Evolutionary conservation across 176 grass and related monocot genomes (phyloP), one percentile per base, ranked within the genome.

Genomic region (Eleusine indica): DNA sequence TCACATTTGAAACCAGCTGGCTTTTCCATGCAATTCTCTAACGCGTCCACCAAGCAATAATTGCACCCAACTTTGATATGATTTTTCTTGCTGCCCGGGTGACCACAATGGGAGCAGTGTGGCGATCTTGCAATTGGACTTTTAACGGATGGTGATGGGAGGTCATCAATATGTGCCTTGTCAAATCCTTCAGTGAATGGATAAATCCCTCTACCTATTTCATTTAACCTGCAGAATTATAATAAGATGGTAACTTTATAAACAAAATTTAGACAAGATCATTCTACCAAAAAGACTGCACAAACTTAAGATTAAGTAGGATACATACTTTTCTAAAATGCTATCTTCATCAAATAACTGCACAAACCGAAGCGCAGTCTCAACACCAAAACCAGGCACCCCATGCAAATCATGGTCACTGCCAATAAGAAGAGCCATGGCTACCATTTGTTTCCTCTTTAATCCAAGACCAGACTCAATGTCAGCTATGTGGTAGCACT

Each of bases 391-490:
- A 80, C 96, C 96, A 62, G 85, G 75, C 17, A 99, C 80, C 12
- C 96, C 96, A 77, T 90, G 79, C 68, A 96, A 89, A 82, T 93
- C 89, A 83, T 94, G 83, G 52, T 99, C 96, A 68, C 87, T 94
- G 35, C 96, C 96, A 79, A 92, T 87, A 84, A 96, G 87, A 73
- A 99, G 91, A 40, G 91, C 91, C 87, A 96, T 96, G 58, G 93
- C 87, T 46, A 99, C 90, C 93, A 99, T 89, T 85, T 99, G 89
- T 77, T 94, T 99, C 91, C 96, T 95, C 84, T 90, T 96, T 67
- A 99, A 71, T 63, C 91, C 93, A 53, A 99, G 85, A 52, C 91
- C 85, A 88, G 89, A 68, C 75, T 99, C 96, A 32, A 99, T 92
- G 64, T 99, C 96, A 66, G 83, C 91, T 81, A 94, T 57, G 71